Base-by-base conservation (phyloP, 148 eudicot species). In the Fagopyrum homotropicum region DNA sequence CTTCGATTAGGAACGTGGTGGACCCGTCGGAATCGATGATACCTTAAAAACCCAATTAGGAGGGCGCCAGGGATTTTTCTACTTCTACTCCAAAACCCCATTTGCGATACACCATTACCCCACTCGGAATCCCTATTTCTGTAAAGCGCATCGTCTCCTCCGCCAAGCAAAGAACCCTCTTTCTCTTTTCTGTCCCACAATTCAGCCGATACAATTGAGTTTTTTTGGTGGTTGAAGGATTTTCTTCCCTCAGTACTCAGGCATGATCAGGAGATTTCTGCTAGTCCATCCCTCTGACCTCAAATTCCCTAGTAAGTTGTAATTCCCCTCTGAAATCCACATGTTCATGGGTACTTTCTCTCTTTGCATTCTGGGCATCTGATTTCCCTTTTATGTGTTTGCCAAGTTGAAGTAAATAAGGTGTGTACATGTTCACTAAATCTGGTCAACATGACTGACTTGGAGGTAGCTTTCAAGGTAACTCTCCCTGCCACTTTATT, bases 281-380 rank as follows among this genome's bases (percentile, higher is more conserved):
- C 26, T 45, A 16, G 16, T 43, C 73, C 73, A 70, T 10, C 73
- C 73, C 43, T 35, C 73, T 46, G 26, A 70, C 22, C 73, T 70
- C 49, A 70, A 17, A 70, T 70, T 70, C 73, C 52, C 73, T 45
- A 45, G 66, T 60, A 60, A 60, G 2, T 60, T 26, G 14, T 26
- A 22, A 22, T 7, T 26, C 26, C 35, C 66, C 30, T 35, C 26
- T 10, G 4, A 26, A 60, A 1, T 22, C 6, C 9, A 15, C 16
- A 0, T 12, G 19, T 7, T 19, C 64, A 9, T 60, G 43, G 11
- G 14, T 60, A 16, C 22, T 16, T 7, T 17, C 17, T 55, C 59
- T 55, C n/a, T 6, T 22, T 60, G 0, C 66, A n/a, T 56, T 11
- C 52, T 49, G 52, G 52, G 52, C 12, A 7, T 49, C 11, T 49